Conservation (phyloP, 768 basidiomycete species). For the Phylloporus sp. region DNA sequence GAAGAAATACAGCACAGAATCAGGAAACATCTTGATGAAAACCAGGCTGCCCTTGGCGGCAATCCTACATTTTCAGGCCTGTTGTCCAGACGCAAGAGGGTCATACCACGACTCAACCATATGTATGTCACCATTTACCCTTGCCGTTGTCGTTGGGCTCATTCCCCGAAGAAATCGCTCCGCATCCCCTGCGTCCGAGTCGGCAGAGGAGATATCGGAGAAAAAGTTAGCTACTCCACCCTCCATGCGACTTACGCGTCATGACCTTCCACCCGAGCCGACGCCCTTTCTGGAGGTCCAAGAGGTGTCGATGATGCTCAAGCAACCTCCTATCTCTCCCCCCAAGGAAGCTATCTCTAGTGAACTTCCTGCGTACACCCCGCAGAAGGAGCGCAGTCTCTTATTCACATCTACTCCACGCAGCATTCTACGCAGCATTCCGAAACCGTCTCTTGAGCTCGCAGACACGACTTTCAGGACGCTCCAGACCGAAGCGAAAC, state of each 20-base stretch:
- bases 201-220: constrained; percentile 10
- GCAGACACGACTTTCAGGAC: constrained; percentile 20
- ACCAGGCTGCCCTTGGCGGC: constrained; percentile 53
- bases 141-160: not conserved
- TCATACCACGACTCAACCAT: constrained; percentile 14
- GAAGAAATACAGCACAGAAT: constrained; percentile 62
- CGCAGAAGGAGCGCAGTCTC: constrained; percentile 12
- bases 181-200: constrained; percentile 15
- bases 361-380: constrained; percentile 8
- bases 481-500: constrained; percentile 16
- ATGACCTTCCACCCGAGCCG: constrained; percentile 30
- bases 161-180: constrained; percentile 11
- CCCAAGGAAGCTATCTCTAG: constrained; percentile 13
- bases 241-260: constrained; percentile 21
- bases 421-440: constrained; percentile 23
- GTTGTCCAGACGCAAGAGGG: constrained; percentile 39
- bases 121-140: constrained; percentile 8
- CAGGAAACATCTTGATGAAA: constrained; percentile 54
- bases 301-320: constrained; percentile 52
- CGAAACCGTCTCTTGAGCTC: constrained; percentile 18
- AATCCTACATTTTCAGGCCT: constrained; percentile 57
- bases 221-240: constrained; percentile 16
- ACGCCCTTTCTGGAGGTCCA: constrained; percentile 49
- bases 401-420: constrained; percentile 26
- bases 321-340: constrained; percentile 41